A percentile compares a stretch with the other conserved stretches of the same genome.
Conservation (phyloP, 169 alveolate species). For the Neospora caninum region DNA sequence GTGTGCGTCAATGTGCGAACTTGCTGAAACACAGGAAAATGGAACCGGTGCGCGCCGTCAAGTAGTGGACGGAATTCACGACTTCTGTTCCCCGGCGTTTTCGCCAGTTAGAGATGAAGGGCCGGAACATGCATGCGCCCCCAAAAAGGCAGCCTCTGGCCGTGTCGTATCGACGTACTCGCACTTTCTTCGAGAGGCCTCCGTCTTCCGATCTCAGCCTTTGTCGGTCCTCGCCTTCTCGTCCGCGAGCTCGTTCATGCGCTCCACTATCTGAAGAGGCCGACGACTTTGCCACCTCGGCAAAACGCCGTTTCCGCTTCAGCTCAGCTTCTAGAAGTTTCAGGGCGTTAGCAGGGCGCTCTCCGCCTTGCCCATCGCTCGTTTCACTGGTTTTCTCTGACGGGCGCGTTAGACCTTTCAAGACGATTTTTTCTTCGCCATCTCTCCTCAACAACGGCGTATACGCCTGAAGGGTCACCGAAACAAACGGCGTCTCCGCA, state of each 20-base stretch:
- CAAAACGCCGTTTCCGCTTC: neutral
- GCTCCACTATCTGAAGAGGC: neutral
- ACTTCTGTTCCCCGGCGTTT: too few species aligned
- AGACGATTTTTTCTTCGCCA: neutral
- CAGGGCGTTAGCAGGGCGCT: conserved; percentile 19
- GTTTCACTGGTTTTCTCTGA: neutral
- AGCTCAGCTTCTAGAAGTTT: conserved; percentile 2
- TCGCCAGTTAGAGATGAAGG: too few species aligned
- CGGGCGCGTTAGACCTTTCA: neutral
- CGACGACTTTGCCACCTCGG: neutral
- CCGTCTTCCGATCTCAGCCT: neutral
- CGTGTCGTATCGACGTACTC: neutral
- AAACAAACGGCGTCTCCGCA: neutral
- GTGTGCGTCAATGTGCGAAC: too few species aligned
- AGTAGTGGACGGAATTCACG: too few species aligned
- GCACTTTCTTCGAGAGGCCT: neutral
- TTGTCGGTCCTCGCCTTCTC: neutral
- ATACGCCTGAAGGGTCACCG: neutral
- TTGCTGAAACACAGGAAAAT: too few species aligned
- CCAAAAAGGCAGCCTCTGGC: too few species aligned
- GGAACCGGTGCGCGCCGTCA: too few species aligned
- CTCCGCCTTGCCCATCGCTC: neutral
- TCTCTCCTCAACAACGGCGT: conserved; percentile 1
- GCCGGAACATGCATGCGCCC: too few species aligned
- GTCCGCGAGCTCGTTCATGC: neutral